Evolutionary conservation across 805 yeast genomes (phyloP), one percentile per base, ranked within the genome.

Genomic region (Ogataea neopini): DNA sequence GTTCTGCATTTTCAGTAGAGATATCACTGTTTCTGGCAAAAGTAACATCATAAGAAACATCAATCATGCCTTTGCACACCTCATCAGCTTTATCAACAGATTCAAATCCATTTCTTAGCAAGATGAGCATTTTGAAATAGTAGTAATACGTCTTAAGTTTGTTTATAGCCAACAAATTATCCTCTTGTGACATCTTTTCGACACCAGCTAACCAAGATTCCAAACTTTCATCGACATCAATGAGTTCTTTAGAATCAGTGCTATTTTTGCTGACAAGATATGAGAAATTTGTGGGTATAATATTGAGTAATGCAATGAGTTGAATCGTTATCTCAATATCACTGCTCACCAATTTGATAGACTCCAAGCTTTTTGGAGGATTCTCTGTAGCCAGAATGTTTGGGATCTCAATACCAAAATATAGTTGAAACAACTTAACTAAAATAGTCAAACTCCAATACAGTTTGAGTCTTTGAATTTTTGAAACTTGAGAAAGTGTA

Each of bases 361-460:
- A 61, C 17, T 64, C 69, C 26, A 74, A 53, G 34, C 67, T 59
- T 29, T 67, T 63, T 17, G 75, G 72, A 19, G 51, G 47, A 7
- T 54, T n/a, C n/a, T n/a, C 54, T 22, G 14, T 10, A 11, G 9
- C 10, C 64, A 49, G 47, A 28, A n/a, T 37, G 40, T 14, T 8
- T 22, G 47, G 37, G 37, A 57, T 39, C 22, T 54, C 52, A 40
- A 63, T 49, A 45, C 60, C 60, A 45, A 60, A 67, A 34, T 57
- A 56, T 6, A 64, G 53, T 50, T 67, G 57, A 32, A 63, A 55
- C 39, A 66, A 50, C 34, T 63, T 55, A 1, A 58, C 46, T 22
- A 74, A 54, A n/a, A 71, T 66, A 33, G 64, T 64, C 49, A 63
- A 69, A 47, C 71, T 67, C 80, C 80, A 75, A 50, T 67, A 75